These are phyloP conservation scores for Aureobasidium sp. DNA, from an alignment of 2,329 filamentous ascomycete species.

Conservation along the genomic window DNA sequence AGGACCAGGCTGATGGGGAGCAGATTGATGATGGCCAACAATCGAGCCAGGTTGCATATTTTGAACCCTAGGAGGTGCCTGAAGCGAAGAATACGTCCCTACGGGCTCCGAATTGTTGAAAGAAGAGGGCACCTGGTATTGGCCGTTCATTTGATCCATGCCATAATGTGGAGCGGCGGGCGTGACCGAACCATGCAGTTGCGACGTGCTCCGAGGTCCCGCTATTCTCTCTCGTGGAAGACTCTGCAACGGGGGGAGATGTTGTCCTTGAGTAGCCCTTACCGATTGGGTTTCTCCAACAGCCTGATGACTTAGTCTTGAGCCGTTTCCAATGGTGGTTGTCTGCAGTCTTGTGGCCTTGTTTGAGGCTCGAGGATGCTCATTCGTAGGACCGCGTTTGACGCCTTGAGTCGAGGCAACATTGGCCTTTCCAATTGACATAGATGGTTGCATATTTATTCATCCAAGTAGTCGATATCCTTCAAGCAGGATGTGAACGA, in stretches of 20 bases:
- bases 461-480: background rate
- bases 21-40: too few relatives aligned
- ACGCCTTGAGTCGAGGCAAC: background rate
- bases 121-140: too few relatives aligned
- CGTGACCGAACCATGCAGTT: background rate
- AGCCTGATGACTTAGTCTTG: too few relatives aligned
- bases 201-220: background rate
- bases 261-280: background rate
- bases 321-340: background rate
- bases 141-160: background rate
- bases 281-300: background rate
- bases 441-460: background rate
- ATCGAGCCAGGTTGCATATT: too few relatives aligned
- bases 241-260: background rate
- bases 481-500: too few relatives aligned
- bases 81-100: background rate
- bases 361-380: background rate
- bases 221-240: background rate
- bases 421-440: background rate
- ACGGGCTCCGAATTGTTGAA: background rate
- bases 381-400: background rate
- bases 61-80: background rate
- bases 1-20: too few relatives aligned
- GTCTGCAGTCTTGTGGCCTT: background rate
- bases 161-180: background rate